Percentiles rank a stretch among this genome's conserved stretches.
These are phyloP conservation scores for Xylaria arbuscula DNA, from an alignment of 2,329 filamentous ascomycete genomes.

Conservation along the genomic window DNA sequence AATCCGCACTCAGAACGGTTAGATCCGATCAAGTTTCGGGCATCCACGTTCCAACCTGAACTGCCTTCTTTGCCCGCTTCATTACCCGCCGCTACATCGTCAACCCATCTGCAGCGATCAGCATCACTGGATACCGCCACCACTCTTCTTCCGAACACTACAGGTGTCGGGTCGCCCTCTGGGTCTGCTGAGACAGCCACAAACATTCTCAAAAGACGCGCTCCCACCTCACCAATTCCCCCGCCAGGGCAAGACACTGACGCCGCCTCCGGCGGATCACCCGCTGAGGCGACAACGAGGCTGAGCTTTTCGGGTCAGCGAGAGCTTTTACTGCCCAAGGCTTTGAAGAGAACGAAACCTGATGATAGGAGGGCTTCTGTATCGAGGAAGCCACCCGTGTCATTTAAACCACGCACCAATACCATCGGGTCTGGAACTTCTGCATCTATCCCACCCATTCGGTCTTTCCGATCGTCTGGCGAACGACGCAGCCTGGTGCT, in stretches of 20 bases:
- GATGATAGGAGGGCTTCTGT: constrained; percentile 61
- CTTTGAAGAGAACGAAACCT: constrained; percentile 55
- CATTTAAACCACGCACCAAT: constrained; percentile 58
- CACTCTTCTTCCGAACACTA: constrained; percentile 30
- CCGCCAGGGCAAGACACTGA: constrained; percentile 18
- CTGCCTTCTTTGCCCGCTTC: constrained; percentile 45
- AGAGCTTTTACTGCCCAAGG: constrained; percentile 60
- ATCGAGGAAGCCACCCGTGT: constrained; percentile 61
- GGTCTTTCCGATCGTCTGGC: constrained; percentile 66
- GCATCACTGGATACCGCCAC: constrained; percentile 52
- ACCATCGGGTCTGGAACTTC: constrained; percentile 48
- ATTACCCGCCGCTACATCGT: constrained; percentile 44
- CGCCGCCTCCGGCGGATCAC: constrained; percentile 25
- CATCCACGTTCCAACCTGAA: constrained; percentile 54
- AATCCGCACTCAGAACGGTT: constrained; percentile 44
- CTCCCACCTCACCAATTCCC: constrained; percentile 43
- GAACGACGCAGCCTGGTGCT: constrained; percentile 65
- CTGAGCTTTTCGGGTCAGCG: constrained; percentile 58
- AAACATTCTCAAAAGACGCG: constrained; percentile 53
- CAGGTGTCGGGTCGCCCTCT: constrained; percentile 45
- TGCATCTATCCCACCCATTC: constrained; percentile 63
- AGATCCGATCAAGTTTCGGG: constrained; percentile 50
- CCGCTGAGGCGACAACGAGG: constrained; percentile 49
- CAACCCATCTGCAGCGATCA: constrained; percentile 51
- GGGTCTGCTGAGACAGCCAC: constrained; percentile 47